These are phyloP conservation scores for Yamadazyma tumulicola DNA, from an alignment of 805 yeast genomes.

Conservation along the genomic window DNA sequence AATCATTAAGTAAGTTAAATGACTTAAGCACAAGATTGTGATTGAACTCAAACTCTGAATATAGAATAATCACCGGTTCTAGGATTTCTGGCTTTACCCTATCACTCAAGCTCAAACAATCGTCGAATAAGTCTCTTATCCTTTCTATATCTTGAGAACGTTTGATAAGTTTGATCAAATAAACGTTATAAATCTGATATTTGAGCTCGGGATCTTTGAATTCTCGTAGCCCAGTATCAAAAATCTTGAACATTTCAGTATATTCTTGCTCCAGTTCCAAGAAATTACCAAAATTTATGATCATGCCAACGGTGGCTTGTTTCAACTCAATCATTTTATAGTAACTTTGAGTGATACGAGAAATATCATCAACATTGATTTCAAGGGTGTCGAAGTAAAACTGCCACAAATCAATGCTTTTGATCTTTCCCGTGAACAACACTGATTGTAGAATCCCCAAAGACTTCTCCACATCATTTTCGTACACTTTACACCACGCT, in stretches of 20 bases:
- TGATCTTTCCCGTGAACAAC: constrained; percentile 29
- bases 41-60: constrained; percentile 59
- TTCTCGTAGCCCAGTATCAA: constrained; percentile 62
- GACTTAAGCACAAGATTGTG: constrained; percentile 51
- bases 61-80: constrained; percentile 49
- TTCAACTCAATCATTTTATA: constrained; percentile 39
- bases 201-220: constrained; percentile 55
- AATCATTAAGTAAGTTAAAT: constrained; percentile 19
- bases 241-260: constrained; percentile 55
- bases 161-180: constrained; percentile 49
- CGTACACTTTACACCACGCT: constrained; percentile 72
- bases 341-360: constrained; percentile 23
- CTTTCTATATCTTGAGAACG: constrained; percentile 15
- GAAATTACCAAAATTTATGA: constrained; percentile 65
- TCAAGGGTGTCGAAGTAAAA: constrained; percentile 70
- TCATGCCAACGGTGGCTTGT: constrained; percentile 63
- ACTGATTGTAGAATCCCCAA: constrained; percentile 31
- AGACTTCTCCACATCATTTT: constrained; percentile 44
- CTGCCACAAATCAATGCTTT: constrained; percentile 70
- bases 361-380: constrained; percentile 34
- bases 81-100: constrained; percentile 33
- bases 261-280: constrained; percentile 45
- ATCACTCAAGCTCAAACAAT: constrained; percentile 19
- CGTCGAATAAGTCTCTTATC: constrained; percentile 72
- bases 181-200: constrained; percentile 70